phyloP scores from a whole-genome alignment of 2,329 filamentous ascomycete genomes.

The Elsinoe ampelina region DNA sequence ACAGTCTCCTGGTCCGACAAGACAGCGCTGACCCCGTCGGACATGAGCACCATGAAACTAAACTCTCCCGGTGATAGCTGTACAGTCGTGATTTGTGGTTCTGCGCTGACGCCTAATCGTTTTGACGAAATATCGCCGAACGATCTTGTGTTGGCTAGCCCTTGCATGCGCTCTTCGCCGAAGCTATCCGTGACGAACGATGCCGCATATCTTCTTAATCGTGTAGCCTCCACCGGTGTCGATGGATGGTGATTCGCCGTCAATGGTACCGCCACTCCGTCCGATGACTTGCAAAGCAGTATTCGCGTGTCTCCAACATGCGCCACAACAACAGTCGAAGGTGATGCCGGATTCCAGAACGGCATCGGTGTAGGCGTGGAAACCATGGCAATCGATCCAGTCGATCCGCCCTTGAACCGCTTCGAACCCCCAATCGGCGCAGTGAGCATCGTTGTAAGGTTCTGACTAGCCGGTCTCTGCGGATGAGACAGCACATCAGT shows the following conservation, averaged over 20 bases:
- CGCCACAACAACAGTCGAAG: slow-evolving; percentile 73
- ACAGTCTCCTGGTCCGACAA: slow-evolving; percentile 91
- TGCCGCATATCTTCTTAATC: slow-evolving; percentile 75
- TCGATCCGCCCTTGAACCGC: slow-evolving; percentile 89
- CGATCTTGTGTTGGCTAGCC: slow-evolving; percentile 84
- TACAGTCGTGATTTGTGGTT: slow-evolving; percentile 75
- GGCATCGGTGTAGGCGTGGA: slow-evolving; percentile 85
- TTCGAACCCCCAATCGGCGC: slow-evolving; percentile 59
- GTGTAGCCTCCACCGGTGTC: slow-evolving; percentile 71
- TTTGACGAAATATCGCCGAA: slow-evolving; percentile 92
- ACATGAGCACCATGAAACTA: slow-evolving; percentile 78
- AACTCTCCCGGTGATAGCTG: slow-evolving; percentile 78
- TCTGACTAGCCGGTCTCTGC: slow-evolving; percentile 34
- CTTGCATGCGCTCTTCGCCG: slow-evolving; percentile 89
- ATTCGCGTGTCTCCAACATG: slow-evolving; percentile 93
- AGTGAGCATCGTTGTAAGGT: slow-evolving; percentile 34
- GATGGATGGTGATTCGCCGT: slow-evolving; percentile 90
- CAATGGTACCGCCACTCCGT: slow-evolving; percentile 67
- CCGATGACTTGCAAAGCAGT: slow-evolving; percentile 76
- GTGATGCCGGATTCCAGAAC: slow-evolving; percentile 87
- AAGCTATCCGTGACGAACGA: slow-evolving; percentile 92
- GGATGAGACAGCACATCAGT: slow-evolving; percentile 70
- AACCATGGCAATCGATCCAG: slow-evolving; percentile 79
- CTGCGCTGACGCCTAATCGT: slow-evolving; percentile 84
- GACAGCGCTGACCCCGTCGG: slow-evolving; percentile 79